A percentile compares a stretch with the other conserved stretches of the same genome.
Conservation (phyloP, 2,329 filamentous ascomycete genomes). For the Lasiodiplodia sp. region DNA sequence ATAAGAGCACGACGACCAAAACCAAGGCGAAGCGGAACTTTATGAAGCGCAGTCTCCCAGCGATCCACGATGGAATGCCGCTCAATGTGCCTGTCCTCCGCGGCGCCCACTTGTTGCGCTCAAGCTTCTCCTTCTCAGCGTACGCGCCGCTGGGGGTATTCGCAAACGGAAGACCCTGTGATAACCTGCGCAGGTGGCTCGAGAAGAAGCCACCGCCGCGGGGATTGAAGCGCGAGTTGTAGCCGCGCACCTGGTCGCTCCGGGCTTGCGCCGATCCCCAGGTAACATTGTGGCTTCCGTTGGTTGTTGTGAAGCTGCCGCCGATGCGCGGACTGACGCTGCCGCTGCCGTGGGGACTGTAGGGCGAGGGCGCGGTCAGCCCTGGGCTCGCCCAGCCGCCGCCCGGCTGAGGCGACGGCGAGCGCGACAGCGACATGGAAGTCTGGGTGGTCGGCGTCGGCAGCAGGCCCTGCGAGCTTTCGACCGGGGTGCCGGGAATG, state of each 20-base stretch:
- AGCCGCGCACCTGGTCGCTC: conserved; percentile 76
- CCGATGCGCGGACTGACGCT: conserved; percentile 69
- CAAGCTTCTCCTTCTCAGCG: conserved; percentile 80
- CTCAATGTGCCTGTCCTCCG: conserved; percentile 44
- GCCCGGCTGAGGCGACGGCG: conserved; percentile 82
- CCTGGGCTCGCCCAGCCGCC: conserved; percentile 90
- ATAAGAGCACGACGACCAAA: conserved; percentile 66
- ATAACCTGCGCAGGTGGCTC: conserved; percentile 81
- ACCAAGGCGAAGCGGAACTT: conserved; percentile 69
- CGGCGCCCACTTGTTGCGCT: conserved; percentile 64
- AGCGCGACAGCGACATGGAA: conserved; percentile 83
- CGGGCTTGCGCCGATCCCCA: conserved; percentile 86
- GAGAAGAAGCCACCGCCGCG: conserved; percentile 88
- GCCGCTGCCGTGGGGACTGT: conserved; percentile 63
- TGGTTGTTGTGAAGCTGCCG: conserved; percentile 52
- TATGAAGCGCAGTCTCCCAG: conserved; percentile 67
- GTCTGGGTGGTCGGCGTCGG: conserved; percentile 28
- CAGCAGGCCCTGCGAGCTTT: conserved; percentile 21
- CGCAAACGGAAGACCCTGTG: conserved; percentile 77
- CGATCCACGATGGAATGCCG: conserved; percentile 47
- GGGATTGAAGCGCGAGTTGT: conserved; percentile 79
- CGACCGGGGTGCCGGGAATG: conserved; percentile 47
- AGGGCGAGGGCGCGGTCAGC: conserved; percentile 71
- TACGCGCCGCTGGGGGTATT: conserved; percentile 55
- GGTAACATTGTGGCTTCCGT: conserved; percentile 66